These are phyloP conservation scores for Quercus tomentella DNA, from an alignment of 331 rosid species.

Conservation along the genomic window DNA sequence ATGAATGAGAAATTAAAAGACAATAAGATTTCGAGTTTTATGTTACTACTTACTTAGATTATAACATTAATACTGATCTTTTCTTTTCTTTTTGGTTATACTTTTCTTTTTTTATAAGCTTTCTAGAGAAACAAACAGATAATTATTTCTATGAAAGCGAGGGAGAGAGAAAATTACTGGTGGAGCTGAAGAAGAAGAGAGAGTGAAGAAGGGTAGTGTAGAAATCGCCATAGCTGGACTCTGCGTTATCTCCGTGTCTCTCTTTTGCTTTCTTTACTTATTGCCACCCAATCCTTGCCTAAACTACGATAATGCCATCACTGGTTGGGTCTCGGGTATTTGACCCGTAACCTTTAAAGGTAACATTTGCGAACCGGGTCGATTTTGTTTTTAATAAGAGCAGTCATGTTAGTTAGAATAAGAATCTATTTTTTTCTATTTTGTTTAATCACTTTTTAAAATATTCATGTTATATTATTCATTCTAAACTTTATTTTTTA, in stretches of 20 bases:
- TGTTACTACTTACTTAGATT: not conserved
- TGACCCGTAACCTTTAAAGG: not conserved
- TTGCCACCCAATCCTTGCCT: not conserved
- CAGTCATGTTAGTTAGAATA: no score
- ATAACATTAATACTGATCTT: not conserved
- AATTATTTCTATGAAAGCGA: not conserved
- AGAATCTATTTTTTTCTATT: no score
- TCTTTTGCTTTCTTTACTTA: not conserved
- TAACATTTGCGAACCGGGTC: no score
- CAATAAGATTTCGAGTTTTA: not conserved
- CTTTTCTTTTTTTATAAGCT: not conserved
- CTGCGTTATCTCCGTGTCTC: not conserved
- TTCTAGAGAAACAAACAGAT: conserved; percentile 15
- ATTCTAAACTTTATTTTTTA: no score
- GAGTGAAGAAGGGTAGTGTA: conserved; percentile 16
- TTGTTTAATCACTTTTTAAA: no score
- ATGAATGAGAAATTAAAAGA: not conserved
- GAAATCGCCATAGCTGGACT: conserved; percentile 45
- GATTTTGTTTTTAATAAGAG: no score
- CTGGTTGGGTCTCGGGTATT: not conserved
- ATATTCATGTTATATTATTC: fast-evolving
- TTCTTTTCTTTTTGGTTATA: not conserved
- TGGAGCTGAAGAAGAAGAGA: conserved; percentile 21
- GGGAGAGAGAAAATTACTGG: conserved; percentile 19
- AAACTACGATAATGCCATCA: not conserved